Conservation (phyloP, 192 early-diverging fungal species). For the Podila clonocystis region DNA sequence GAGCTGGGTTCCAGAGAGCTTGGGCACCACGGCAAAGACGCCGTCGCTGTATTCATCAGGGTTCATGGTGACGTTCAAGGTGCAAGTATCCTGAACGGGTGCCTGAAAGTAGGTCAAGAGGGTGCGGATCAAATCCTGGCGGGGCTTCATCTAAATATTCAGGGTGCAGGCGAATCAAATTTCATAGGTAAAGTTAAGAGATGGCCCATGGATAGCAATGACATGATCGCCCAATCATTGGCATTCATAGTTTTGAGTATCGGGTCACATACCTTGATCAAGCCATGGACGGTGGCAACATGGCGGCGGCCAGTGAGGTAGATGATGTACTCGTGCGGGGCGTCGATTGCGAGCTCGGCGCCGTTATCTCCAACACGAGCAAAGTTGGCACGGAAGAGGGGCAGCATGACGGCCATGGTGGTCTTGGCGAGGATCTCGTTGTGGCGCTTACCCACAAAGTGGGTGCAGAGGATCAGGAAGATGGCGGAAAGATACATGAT, state of each 20-base stretch:
- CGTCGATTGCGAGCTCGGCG: conserved; percentile 45
- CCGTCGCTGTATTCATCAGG: conserved; percentile 43
- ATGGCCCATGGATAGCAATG: too few relatives aligned
- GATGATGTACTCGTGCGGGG: conserved; percentile 49
- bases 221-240: neutral
- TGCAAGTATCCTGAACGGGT: conserved; percentile 33
- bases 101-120: conserved; percentile 23
- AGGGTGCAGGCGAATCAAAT: neutral
- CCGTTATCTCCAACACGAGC: conserved; percentile 47
- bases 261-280: conserved; percentile 32
- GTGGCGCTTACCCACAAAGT: conserved; percentile 39
- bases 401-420: conserved; percentile 52
- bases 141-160: conserved; percentile 33
- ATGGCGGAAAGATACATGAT: conserved; percentile 35
- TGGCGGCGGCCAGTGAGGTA: conserved; percentile 48
- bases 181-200: neutral
- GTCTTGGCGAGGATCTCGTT: conserved; percentile 48
- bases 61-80: conserved; percentile 49
- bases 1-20: conserved; percentile 22
- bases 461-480: conserved; percentile 22
- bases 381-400: conserved; percentile 48
- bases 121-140: conserved; percentile 46
- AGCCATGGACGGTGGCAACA: conserved; percentile 45
- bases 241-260: neutral
- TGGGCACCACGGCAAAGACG: conserved; percentile 49